Evolutionary conservation across 768 basidiomycete species (phyloP), one percentile per base, ranked within the genome.

Genomic region (Lactarius evosmus): DNA sequence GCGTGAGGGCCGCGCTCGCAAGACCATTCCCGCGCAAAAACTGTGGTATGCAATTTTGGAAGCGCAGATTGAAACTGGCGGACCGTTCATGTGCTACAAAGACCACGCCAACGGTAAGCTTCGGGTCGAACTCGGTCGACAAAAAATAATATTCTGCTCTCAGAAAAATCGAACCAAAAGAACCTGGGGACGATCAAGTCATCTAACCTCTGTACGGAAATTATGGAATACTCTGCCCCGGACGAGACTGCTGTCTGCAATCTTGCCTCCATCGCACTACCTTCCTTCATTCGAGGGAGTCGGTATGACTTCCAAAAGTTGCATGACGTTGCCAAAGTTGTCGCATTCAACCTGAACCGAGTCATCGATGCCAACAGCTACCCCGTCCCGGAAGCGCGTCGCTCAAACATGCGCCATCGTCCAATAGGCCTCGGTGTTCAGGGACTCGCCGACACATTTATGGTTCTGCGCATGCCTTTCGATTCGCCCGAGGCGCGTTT

Each of bases 11-110:
- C 87, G 92, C 30, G 88, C 88, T 3, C 86, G 88, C 70, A 90
- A 89, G 80, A 82, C 84, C 19, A 78, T 99, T 67, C 86, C 93
- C 51, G 97, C 97, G 3, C 97, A 98, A 76, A 98, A 98, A 77
- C 84, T 99, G 40, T 99, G 97, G 96, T 98, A 96, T 74, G 94
- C 95, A 36, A 87, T 98, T 69, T 79, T 98, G 44, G 97, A 98
- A 72, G 87, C 95, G 14, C 97, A 99, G 76, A 94, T 96, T 69
- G 96, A 99, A 78, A 99, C 97, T 1, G 97, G 97, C 56, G 89
- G 89, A n/a, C 97, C 97, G 0, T 99, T 98, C 80, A 98, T 98
- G 93, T 80, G 93, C 30, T 99, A 98, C 83, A 99, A 99, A 79
- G 96, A 98, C 72, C 84, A 93, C 44, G 88, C 91, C 63, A 99